Evolutionary conservation across 129 eudicot genomes (phyloP).

Genomic region (Centaurea solstitialis): DNA sequence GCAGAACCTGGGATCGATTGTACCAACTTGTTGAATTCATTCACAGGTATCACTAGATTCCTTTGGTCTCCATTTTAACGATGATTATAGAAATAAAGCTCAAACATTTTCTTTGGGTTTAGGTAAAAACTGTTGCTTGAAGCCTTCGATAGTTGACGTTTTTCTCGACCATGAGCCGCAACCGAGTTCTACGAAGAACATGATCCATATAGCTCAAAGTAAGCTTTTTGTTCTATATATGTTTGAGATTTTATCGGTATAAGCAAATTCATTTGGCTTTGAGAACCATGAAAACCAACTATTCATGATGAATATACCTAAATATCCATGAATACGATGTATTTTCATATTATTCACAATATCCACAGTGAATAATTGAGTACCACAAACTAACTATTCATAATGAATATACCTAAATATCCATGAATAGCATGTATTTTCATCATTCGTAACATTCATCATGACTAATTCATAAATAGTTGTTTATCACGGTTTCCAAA

Average conservation of each 20-base stretch:
- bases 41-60: conserved; percentile 49
- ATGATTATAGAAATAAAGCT: conserved; percentile 2
- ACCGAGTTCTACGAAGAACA: conserved; percentile 70
- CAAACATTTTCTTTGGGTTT: not conserved
- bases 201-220: conserved; percentile 84
- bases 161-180: conserved; percentile 78
- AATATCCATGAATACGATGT: not conserved
- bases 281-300: too few species aligned
- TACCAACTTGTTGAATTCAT: conserved; percentile 55
- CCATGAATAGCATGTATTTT: not conserved
- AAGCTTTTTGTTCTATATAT: conserved; percentile 27
- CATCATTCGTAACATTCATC: not conserved
- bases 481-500: not conserved
- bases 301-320: not conserved
- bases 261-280: too few species aligned
- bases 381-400: not conserved
- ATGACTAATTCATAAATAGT: too few species aligned
- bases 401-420: not conserved
- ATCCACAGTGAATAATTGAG: not conserved
- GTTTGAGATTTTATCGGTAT: not conserved
- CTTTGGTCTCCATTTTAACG: not conserved
- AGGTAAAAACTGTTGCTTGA: conserved; percentile 77
- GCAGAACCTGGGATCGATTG: conserved; percentile 52
- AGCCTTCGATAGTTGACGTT: conserved; percentile 45
- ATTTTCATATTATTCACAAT: not conserved